phyloP scores from a whole-genome alignment of 352 stramenopile species.

The Phytophthora crassamura region DNA sequence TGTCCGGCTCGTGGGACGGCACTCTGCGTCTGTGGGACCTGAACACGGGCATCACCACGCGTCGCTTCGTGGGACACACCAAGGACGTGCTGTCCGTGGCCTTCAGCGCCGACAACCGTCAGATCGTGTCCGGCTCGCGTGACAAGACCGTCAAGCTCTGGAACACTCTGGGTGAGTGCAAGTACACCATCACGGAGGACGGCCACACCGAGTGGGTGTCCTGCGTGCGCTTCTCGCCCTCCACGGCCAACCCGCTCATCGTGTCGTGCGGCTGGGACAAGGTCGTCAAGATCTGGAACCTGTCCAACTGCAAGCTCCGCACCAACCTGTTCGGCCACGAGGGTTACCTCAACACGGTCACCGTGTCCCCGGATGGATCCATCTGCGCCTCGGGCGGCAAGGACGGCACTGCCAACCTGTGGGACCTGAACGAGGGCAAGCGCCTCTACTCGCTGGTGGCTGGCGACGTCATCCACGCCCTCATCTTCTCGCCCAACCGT shows the following conservation, averaged over 20 bases:
- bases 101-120: conserved; percentile 99
- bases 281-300: conserved; percentile 99
- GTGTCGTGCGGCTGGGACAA: conserved; percentile 99
- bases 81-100: conserved; percentile 99
- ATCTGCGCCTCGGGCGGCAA: conserved; percentile 99
- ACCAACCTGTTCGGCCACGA: conserved; percentile 99
- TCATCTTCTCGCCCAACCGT: conserved; percentile 99
- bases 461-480: conserved; percentile 96
- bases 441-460: conserved; percentile 99
- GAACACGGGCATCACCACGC: conserved; percentile 98
- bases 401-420: conserved; percentile 99
- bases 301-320: conserved; percentile 99
- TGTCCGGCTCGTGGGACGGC: conserved; percentile 99
- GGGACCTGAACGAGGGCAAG: conserved; percentile 99
- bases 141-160: conserved; percentile 99
- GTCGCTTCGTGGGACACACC: conserved; percentile 99
- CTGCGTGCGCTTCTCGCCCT: conserved; percentile 99
- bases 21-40: conserved; percentile 99
- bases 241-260: conserved; percentile 96
- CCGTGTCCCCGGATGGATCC: conserved; percentile 98
- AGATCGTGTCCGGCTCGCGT: conserved; percentile 99
- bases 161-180: conserved; percentile 99
- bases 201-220: conserved; percentile 99
- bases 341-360: conserved; percentile 99
- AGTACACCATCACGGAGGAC: conserved; percentile 99